Base-by-base conservation (phyloP, 495 filamentous ascomycete species). In the Penicillium odoratum region DNA sequence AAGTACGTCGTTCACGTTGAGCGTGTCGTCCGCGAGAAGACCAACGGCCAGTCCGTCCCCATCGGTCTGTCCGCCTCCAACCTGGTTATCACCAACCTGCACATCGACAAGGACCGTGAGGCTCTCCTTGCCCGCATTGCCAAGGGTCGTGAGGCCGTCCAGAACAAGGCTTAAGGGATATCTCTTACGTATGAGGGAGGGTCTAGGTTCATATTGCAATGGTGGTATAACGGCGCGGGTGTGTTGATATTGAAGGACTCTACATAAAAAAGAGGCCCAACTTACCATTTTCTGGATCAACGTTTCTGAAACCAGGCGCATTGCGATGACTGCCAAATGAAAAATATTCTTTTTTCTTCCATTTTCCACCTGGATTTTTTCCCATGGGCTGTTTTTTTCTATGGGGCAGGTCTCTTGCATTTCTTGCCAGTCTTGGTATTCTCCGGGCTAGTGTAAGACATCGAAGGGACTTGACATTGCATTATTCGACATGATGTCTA, bases 51-150 rank as follows among this genome's bases (percentile, higher is more conserved):
- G 82, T 86, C 83, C 67, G 91, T 96, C 15, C 92, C 91, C 58
- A 78, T 96, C 73, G 88, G 88, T 72, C 87, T 97, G 77, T 85
- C 91, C 76, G 88, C 94, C 61, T 90, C 86, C 76, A 98, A 97
- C 76, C 89, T 95, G 63, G 85, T 93, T 76, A 89, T 98, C 81
- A 97, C 88, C 76, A 97, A 97, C 84, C 82, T 98, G 73, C 95
- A 97, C 87, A 80, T 97, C 65, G 92, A 96, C 80, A 95, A 97
- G 88, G 94, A 99, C 80, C 90, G 94, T 68, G 93, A 98, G 83
- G 81, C 80, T 74, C 94, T 98, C 72, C 82, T 97, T 54, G 91
- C 91, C 81, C 86, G 93, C 76, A 88, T 86, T 72, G 84, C 81
- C 70, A 78, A 84, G 66, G 90, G 91, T 66, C 85, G 90, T 65